phyloP scores from a whole-genome alignment of 306 rosid genomes.

The Cyclanthera cordifolia region DNA sequence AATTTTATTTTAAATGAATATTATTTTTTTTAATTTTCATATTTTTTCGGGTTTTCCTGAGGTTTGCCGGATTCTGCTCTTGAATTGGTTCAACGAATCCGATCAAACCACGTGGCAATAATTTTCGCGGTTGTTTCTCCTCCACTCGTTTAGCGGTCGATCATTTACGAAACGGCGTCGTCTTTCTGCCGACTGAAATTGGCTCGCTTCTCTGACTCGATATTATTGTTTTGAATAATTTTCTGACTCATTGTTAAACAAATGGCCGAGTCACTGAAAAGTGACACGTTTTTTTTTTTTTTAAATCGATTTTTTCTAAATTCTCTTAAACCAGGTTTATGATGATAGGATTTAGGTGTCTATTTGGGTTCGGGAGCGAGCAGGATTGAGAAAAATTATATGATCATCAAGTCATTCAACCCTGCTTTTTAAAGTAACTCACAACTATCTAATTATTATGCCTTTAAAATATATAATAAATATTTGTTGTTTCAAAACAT shows the following conservation, averaged over 20 bases:
- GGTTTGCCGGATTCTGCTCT: constrained; percentile 8
- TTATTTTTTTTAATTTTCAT: not conserved
- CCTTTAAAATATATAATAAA: too few relatives aligned
- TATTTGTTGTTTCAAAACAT: too few relatives aligned
- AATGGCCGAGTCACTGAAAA: not conserved
- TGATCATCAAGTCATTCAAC: too few relatives aligned
- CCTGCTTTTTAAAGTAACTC: too few relatives aligned
- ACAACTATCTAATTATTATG: too few relatives aligned
- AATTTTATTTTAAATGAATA: not conserved
- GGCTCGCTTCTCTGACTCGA: not conserved
- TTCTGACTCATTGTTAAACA: not conserved
- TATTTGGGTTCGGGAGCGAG: too few relatives aligned
- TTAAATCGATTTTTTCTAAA: not conserved
- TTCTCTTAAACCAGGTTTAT: too few relatives aligned
- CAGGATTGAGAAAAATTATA: too few relatives aligned
- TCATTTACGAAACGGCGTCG: constrained; percentile 1
- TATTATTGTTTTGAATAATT: too few relatives aligned
- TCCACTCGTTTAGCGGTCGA: constrained; percentile 5
- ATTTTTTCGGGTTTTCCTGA: not conserved
- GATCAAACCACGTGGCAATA: not conserved
- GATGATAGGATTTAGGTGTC: too few relatives aligned
- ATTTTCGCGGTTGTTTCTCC: not conserved
- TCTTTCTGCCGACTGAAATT: not conserved
- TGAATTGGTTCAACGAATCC: not conserved
- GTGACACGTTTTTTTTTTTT: not conserved